These are phyloP conservation scores for Macrolepiota albuminosa DNA, from an alignment of 768 basidiomycete species.

Conservation along the genomic window DNA sequence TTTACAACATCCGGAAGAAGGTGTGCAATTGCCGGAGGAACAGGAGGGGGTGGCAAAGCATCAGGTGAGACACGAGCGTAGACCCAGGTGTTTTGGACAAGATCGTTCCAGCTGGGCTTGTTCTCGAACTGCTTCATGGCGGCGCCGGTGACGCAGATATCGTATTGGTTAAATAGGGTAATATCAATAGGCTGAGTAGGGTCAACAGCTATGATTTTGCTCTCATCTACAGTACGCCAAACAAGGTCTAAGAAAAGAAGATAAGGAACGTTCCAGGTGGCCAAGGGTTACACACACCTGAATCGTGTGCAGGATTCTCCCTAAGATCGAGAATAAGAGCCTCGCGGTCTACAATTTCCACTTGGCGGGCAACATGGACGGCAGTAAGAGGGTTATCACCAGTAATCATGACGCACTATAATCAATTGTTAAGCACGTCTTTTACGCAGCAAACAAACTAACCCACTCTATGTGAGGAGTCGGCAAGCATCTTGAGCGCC, in stretches of 20 bases:
- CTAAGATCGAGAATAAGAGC: conserved; percentile 87
- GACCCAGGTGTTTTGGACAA: conserved; percentile 96
- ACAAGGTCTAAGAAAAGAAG: conserved; percentile 55
- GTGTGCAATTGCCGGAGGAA: conserved; percentile 83
- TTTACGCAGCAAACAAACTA: neutral
- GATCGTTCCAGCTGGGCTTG: conserved; percentile 66
- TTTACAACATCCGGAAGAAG: conserved; percentile 87
- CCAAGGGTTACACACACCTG: conserved; percentile 42
- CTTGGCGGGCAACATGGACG: conserved; percentile 91
- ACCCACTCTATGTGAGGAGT: conserved; percentile 93
- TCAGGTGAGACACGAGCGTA: conserved; percentile 97
- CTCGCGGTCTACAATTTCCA: conserved; percentile 96
- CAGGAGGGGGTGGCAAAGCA: conserved; percentile 90
- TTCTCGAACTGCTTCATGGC: conserved; percentile 85
- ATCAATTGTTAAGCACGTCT: conserved; percentile 4
- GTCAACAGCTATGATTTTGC: conserved; percentile 81
- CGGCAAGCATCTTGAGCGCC: conserved; percentile 88
- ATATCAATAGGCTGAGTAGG: conserved; percentile 74
- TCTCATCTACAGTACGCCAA: conserved; percentile 94
- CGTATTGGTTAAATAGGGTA: conserved; percentile 78
- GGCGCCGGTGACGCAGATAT: conserved; percentile 94
- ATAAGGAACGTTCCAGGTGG: neutral
- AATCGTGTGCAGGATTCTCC: conserved; percentile 69
- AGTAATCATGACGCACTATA: conserved; percentile 97
- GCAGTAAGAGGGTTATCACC: conserved; percentile 98